Evolutionary conservation across 441 rosid genomes (phyloP).

Genomic region (Hura crepitans): DNA sequence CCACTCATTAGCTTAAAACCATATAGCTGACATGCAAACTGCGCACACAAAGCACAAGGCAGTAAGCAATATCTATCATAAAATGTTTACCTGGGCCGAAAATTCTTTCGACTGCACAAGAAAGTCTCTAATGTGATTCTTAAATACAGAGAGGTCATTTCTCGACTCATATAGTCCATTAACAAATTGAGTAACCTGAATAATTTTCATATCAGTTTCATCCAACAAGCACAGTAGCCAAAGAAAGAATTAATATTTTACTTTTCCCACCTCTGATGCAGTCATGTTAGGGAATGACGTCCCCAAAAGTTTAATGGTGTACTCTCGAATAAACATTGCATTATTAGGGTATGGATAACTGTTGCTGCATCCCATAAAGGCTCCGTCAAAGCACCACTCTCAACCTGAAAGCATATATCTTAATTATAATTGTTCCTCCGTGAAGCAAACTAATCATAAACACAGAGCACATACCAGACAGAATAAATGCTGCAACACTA

Average conservation of each 20-base stretch:
- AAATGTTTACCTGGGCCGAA: slow-evolving; percentile 70
- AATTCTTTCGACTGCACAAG: slow-evolving; percentile 91
- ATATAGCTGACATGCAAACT: neutral
- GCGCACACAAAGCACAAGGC: neutral
- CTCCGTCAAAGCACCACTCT: slow-evolving; percentile 74
- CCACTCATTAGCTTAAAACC: neutral
- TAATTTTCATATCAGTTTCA: slow-evolving; percentile 21
- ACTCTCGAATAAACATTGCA: slow-evolving; percentile 73
- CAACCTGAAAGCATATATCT: slow-evolving; percentile 51
- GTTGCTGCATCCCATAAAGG: slow-evolving; percentile 90
- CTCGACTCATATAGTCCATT: slow-evolving; percentile 78
- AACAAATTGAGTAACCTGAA: slow-evolving; percentile 89
- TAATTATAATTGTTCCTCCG: neutral
- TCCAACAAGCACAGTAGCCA: slow-evolving; percentile 7
- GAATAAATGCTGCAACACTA: slow-evolving; percentile 83
- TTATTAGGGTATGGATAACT: slow-evolving; percentile 76
- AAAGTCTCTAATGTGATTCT: slow-evolving; percentile 88
- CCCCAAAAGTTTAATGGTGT: slow-evolving; percentile 88
- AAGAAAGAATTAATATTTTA: too few species aligned
- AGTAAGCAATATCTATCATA: neutral
- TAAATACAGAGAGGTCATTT: slow-evolving; percentile 72
- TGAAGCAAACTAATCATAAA: neutral
- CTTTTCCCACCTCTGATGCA: slow-evolving; percentile 60
- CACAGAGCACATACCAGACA: slow-evolving; percentile 54
- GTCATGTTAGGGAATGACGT: slow-evolving; percentile 99